These are phyloP conservation scores for Kodamaea restingae DNA, from an alignment of 805 yeast species.

Conservation along the genomic window DNA sequence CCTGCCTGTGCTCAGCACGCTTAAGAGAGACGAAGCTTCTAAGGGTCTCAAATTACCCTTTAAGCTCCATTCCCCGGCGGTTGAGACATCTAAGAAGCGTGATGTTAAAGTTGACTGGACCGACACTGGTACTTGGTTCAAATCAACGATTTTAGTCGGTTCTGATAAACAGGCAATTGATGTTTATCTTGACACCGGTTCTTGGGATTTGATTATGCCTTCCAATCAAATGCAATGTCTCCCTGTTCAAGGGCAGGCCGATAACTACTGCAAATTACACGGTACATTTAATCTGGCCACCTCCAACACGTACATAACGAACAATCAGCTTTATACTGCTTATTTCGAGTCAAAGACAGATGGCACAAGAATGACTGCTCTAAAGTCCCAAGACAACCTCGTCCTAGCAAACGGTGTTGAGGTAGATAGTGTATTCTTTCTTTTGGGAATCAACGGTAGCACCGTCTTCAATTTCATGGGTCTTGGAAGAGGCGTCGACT, in stretches of 20 bases:
- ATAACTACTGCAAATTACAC: not conserved
- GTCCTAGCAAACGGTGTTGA: conserved; percentile 3
- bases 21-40: not conserved
- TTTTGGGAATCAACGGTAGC: conserved; percentile 4
- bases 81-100: not conserved
- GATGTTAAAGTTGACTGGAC: not conserved
- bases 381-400: conserved; percentile 6
- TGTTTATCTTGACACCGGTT: conserved; percentile 1
- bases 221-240: not conserved
- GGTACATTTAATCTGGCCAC: conserved; percentile 9
- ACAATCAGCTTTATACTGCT: not conserved
- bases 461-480: conserved; percentile 7
- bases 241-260: not conserved
- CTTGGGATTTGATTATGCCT: not conserved
- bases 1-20: not conserved
- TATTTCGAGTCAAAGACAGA: conserved; percentile 2
- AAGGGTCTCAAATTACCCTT: conserved; percentile 1
- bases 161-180: not conserved
- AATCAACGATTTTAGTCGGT: not conserved
- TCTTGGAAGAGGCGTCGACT: conserved; percentile 21
- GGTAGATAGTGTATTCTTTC: conserved; percentile 7
- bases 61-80: not conserved
- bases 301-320: conserved; percentile 8
- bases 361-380: conserved; percentile 2
- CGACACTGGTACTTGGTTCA: conserved; percentile 1